Conservation (phyloP, 2,329 filamentous ascomycete genomes). For the Colletotrichum cereale region DNA sequence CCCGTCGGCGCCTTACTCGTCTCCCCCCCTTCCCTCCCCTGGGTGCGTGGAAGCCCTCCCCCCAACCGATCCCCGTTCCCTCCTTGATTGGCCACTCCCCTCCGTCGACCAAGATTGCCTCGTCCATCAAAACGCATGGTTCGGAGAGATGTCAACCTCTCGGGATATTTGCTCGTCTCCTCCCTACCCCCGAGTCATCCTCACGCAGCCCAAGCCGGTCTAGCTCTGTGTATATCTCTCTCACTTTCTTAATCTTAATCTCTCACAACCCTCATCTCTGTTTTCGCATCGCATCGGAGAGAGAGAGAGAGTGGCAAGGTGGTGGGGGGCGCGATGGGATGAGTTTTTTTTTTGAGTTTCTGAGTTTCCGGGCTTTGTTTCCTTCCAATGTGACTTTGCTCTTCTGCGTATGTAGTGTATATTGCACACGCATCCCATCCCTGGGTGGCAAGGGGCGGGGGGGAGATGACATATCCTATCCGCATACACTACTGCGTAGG, state of each 20-base stretch:
- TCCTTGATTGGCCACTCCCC: neutral
- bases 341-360: neutral
- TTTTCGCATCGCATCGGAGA: neutral
- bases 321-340: neutral
- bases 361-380: neutral
- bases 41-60: neutral
- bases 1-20: conserved; percentile 20
- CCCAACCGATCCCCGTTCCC: neutral
- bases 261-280: no score
- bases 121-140: neutral
- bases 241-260: neutral
- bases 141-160: neutral
- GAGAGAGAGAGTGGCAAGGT: no score
- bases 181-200: neutral
- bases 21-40: neutral
- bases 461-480: neutral
- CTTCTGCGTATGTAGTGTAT: neutral
- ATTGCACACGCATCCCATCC: neutral
- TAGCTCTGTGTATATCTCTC: neutral
- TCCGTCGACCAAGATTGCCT: neutral
- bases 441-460: neutral
- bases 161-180: neutral
- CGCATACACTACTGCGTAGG: neutral
- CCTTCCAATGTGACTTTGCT: neutral
- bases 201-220: neutral